A percentile compares a stretch with the other conserved stretches of the same genome.
These are phyloP conservation scores for Torulaspora quercuum DNA, from an alignment of 805 yeast genomes.

Conservation along the genomic window DNA sequence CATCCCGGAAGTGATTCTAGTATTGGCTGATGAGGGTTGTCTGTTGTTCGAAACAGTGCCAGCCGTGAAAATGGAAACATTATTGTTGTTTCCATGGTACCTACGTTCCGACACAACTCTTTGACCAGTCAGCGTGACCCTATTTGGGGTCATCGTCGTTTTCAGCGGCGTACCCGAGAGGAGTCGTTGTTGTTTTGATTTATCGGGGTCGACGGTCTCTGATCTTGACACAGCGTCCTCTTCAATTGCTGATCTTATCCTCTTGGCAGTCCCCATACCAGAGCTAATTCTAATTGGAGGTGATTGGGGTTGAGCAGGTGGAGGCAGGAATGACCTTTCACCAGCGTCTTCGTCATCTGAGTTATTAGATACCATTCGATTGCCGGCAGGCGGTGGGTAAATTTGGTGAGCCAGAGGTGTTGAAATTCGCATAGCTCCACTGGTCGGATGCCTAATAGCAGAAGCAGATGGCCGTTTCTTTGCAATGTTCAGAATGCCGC, in stretches of 20 bases:
- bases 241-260: constrained; percentile 31
- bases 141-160: constrained; percentile 25
- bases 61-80: constrained; percentile 19
- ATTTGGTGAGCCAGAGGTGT: constrained; percentile 43
- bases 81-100: constrained; percentile 14
- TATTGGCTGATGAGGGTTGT: constrained; percentile 19
- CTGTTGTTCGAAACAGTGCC: constrained; percentile 8
- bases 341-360: constrained; percentile 33
- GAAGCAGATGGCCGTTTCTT: constrained; percentile 25
- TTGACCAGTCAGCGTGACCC: constrained; percentile 29
- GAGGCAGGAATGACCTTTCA: constrained; percentile 37
- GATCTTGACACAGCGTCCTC: constrained; percentile 41
- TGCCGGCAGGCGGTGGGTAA: constrained; percentile 32
- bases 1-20: constrained; percentile 45
- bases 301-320: constrained; percentile 39
- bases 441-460: constrained; percentile 13
- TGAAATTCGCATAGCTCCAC: constrained; percentile 31
- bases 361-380: constrained; percentile 24
- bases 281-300: constrained; percentile 40
- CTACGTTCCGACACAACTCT: constrained; percentile 32
- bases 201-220: constrained; percentile 39
- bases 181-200: constrained; percentile 35
- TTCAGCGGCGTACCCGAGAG: constrained; percentile 35
- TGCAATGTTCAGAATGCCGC: constrained; percentile 23
- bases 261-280: constrained; percentile 32